Base-by-base conservation (phyloP, 2,329 filamentous ascomycete species). In the Cercospora sp. region DNA sequence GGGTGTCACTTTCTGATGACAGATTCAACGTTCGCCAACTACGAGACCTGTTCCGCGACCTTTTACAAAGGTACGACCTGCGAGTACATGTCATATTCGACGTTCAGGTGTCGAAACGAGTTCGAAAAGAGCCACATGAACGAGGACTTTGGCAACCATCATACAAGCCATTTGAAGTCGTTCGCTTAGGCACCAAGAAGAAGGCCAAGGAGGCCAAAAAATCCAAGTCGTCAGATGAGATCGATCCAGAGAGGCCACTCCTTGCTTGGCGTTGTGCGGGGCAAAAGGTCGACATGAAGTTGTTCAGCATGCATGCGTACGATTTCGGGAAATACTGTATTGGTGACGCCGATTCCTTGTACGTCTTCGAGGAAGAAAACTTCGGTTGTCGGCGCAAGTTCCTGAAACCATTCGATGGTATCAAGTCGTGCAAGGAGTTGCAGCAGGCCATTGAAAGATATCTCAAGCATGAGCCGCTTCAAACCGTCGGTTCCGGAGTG, bases 271-370 rank as follows among this genome's bases (percentile, higher is more conserved):
- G 31, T 30, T 9, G 20, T 16, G 4, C 30, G 33, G 28, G 28
- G 20, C 2, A 26, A 9, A 30, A 9, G 0, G 5, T 13, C 23
- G 23, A n/a, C 20, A 48, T 26, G 60, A 9, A 12, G n/a, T 18
- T 62, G 3, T 62, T 51, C 42, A 62, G 60, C 28, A 31, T 62
- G 13, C 40, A 18, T 31, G 61, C 61, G 2, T 63, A 55, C 45
- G 48, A 63, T 7, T 55, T 63, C 12, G 61, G 26, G n/a, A 48
- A 26, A 3, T 60, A 48, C 36, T 60, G 53, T 9, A 65, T 65
- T 60, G 63, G 63, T 9, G 53, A 65, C 26, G 28, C 36, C 26
- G 26, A 40, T 5, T 48, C 40, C 18, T 31, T 10, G 28, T 33
- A 58, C 5, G 55, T 33, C 26, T 58, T 31, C 16, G 55, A 58